A percentile compares a stretch with the other conserved stretches of the same genome.
phyloP scores from a whole-genome alignment of 331 rosid genomes.

The Rosa hybrid region DNA sequence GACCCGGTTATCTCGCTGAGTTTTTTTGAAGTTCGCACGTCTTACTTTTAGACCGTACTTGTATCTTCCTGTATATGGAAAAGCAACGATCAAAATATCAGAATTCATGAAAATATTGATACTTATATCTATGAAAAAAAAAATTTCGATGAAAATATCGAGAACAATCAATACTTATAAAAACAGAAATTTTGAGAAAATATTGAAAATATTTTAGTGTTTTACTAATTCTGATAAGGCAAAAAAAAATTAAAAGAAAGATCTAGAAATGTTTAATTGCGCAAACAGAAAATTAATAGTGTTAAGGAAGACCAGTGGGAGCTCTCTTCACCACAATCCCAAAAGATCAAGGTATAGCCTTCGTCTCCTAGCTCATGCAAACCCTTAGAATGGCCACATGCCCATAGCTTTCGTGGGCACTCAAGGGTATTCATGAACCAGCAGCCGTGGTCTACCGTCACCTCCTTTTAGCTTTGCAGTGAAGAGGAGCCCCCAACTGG shows the following conservation, averaged over 20 bases:
- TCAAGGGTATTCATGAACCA: constrained; percentile 50
- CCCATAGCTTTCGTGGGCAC: not conserved
- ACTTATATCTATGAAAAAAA: too few relatives aligned
- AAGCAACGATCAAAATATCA: too few relatives aligned
- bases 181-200: too few relatives aligned
- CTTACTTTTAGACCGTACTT: too few relatives aligned
- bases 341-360: constrained; percentile 42
- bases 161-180: too few relatives aligned
- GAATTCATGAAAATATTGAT: too few relatives aligned
- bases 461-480: constrained; percentile 46
- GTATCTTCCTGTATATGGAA: too few relatives aligned
- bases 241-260: not conserved
- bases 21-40: too few relatives aligned
- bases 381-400: constrained; percentile 34
- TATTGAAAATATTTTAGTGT: too few relatives aligned
- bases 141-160: too few relatives aligned
- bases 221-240: too few relatives aligned
- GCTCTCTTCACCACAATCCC: constrained; percentile 68
- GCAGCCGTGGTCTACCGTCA: constrained; percentile 54
- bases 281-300: not conserved
- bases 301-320: constrained; percentile 12
- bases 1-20: too few relatives aligned
- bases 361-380: constrained; percentile 53
- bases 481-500: constrained; percentile 13
- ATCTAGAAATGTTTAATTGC: not conserved